Percentiles rank a stretch among this genome's conserved stretches.
phyloP scores from a whole-genome alignment of 2,329 filamentous ascomycete genomes.

The Chaetothyriales sp. region DNA sequence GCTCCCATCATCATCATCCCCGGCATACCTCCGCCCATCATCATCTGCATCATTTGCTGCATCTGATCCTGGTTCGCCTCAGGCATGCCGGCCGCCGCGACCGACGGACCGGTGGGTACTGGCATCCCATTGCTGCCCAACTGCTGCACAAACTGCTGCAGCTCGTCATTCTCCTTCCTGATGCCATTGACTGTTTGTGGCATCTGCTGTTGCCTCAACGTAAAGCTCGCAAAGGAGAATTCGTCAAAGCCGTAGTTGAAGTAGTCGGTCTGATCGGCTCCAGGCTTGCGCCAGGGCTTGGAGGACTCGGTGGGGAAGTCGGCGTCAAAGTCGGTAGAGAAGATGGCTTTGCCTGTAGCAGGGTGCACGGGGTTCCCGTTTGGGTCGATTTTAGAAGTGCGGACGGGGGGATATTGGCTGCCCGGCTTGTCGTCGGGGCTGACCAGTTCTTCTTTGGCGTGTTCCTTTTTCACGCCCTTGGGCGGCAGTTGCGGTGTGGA shows the following conservation, averaged over 20 bases:
- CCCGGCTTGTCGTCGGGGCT: conserved; percentile 36
- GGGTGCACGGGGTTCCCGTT: conserved; percentile 70
- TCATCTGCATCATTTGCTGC: conserved; percentile 25
- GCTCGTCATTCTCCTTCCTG: conserved; percentile 53
- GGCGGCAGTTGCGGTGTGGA: conserved; percentile 22
- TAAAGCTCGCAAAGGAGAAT: conserved; percentile 79
- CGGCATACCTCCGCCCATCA: conserved; percentile 43
- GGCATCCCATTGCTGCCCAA: conserved; percentile 32
- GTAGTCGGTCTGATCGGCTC: conserved; percentile 82
- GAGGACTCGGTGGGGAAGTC: conserved; percentile 58
- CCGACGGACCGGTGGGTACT: conserved; percentile 26
- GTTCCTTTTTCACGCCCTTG: conserved; percentile 10
- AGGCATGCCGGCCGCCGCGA: conserved; percentile 23
- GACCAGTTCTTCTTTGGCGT: conserved; percentile 16
- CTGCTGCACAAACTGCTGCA: conserved; percentile 44
- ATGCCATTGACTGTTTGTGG: conserved; percentile 66
- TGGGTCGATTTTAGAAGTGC: conserved; percentile 63
- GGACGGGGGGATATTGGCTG: conserved; percentile 52
- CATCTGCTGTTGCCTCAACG: conserved; percentile 70
- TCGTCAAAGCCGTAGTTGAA: conserved; percentile 60
- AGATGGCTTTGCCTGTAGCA: conserved; percentile 61
- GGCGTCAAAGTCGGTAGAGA: conserved; percentile 64
- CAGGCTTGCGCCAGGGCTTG: conserved; percentile 90
- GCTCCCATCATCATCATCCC: conserved; percentile 39
- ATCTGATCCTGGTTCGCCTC: conserved; percentile 32